These are phyloP conservation scores for Phyllostachys edulis DNA, from an alignment of 176 grass and related monocot genomes.

Conservation along the genomic window DNA sequence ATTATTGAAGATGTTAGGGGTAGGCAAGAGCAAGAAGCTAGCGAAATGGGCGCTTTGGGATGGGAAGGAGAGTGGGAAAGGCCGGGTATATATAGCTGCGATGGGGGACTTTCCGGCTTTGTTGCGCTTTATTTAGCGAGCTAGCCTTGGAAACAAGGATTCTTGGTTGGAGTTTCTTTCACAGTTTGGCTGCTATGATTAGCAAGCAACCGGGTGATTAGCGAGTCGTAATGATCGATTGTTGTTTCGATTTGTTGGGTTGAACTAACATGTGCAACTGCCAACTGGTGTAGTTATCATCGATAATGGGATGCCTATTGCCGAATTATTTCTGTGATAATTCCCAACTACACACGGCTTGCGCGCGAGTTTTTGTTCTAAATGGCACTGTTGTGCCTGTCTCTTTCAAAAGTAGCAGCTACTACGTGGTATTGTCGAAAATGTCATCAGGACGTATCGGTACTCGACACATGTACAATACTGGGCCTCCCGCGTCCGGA, in stretches of 20 bases:
- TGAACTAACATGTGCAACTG: neutral
- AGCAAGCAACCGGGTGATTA: neutral
- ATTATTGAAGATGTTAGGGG: neutral
- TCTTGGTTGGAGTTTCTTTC: slow-evolving; percentile 26
- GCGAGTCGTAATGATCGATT: neutral
- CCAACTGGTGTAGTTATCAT: neutral
- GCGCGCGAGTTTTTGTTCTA: no score
- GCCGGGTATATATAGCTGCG: slow-evolving; percentile 6
- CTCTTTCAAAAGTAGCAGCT: no score
- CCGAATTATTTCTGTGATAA: neutral
- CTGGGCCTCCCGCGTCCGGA: no score
- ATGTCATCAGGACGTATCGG: no score
- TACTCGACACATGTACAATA: no score
- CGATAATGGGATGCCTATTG: neutral
- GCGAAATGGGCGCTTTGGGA: slow-evolving; percentile 7
- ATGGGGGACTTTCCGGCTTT: neutral
- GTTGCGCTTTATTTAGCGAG: neutral
- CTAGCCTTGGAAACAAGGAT: slow-evolving; percentile 4
- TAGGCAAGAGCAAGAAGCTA: neutral
- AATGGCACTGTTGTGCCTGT: no score
- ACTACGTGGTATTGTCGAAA: no score
- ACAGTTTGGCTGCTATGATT: slow-evolving; percentile 42
- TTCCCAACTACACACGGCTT: neutral
- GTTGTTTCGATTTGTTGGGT: neutral
- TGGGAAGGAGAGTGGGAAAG: neutral